Evolutionary conservation across 352 stramenopile species (phyloP), one percentile per base, ranked within the genome.

Genomic region (Globisporangium cystogenes): DNA sequence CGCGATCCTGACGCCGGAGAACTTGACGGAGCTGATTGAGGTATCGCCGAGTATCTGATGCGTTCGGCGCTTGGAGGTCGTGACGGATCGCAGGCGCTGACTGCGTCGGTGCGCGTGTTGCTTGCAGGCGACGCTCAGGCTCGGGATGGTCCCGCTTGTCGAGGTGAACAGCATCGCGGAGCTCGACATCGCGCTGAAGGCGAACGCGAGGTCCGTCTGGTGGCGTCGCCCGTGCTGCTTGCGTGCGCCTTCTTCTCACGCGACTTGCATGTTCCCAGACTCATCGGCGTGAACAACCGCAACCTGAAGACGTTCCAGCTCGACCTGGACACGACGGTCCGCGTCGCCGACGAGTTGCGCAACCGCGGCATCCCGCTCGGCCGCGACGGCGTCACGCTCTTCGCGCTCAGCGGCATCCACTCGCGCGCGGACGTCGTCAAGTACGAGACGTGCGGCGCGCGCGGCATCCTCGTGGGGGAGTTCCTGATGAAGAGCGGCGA

Each of bases 231-330:
- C 20, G 12, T 14, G 20, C 4, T 27, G 8, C 1, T 4, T 39
- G 33, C 2, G 16, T 7, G 40, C 26, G 26, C 26, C 3, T 29
- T 51, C 23, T 46, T 36, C 27, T 31, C 24, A 23, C 7, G 14
- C 14, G n/a, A 24, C n/a, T 0, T 24, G 20, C 24, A 20, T 62
- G 5, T 14, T 54, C 4, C 45, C 45, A 83, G 74, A 26, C 86
- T 99, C 6, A 98, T 99, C 66, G 97, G 97, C 23, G 96, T 99
- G 10, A 99, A 99, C 70, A 99, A 99, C 82, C 90, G 97, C 40
- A 97, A 99, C 68, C 71, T 99, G 36, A 96, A 98, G 62, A 98
- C 95, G 24, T 99, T 99, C 65, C 94, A 99, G 72, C 82, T 99
- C 51, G 96, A 99, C 67, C 77, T 99, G 62, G 79, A 88, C 60